Percentiles rank a stretch among this genome's conserved stretches.
Evolutionary conservation across 805 yeast genomes (phyloP).

Genomic region (Komagataella ulmi): DNA sequence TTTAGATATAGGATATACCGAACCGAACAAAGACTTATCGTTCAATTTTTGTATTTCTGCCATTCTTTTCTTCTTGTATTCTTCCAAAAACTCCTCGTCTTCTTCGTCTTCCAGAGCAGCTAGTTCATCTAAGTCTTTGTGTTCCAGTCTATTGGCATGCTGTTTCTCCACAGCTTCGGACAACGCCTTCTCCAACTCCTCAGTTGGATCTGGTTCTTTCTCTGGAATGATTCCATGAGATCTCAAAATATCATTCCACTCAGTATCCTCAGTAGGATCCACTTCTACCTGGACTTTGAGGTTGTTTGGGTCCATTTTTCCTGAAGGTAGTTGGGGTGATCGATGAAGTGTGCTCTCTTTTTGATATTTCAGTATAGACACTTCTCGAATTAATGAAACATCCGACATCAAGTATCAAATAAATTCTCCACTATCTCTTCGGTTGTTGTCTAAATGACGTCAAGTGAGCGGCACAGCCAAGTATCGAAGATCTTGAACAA

Average conservation of each 20-base stretch:
- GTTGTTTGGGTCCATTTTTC: slow-evolving; percentile 22
- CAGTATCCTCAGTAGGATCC: slow-evolving; percentile 93
- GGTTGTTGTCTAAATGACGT: background rate
- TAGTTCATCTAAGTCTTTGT: slow-evolving; percentile 64
- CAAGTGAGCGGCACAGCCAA: background rate
- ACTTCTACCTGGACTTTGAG: slow-evolving; percentile 67
- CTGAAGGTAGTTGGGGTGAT: background rate
- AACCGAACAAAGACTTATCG: slow-evolving; percentile 50
- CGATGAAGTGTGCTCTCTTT: background rate
- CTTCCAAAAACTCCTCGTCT: slow-evolving; percentile 77
- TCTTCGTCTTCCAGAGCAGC: slow-evolving; percentile 88
- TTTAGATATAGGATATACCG: slow-evolving; percentile 65
- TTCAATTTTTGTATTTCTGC: slow-evolving; percentile 55
- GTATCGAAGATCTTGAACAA: background rate
- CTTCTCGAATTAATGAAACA: background rate
- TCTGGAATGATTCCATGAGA: slow-evolving; percentile 87
- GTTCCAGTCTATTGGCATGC: slow-evolving; percentile 73
- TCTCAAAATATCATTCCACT: slow-evolving; percentile 94
- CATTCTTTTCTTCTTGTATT: slow-evolving; percentile 66
- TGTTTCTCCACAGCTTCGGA: slow-evolving; percentile 71
- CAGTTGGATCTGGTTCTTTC: slow-evolving; percentile 80
- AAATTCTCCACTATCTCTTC: background rate
- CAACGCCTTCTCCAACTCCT: slow-evolving; percentile 73
- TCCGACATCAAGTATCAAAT: background rate
- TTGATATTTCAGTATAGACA: background rate